Evolutionary conservation across 179 eudicot genomes (phyloP), one percentile per base, ranked within the genome.

Genomic region (Carnegiea gigantea): DNA sequence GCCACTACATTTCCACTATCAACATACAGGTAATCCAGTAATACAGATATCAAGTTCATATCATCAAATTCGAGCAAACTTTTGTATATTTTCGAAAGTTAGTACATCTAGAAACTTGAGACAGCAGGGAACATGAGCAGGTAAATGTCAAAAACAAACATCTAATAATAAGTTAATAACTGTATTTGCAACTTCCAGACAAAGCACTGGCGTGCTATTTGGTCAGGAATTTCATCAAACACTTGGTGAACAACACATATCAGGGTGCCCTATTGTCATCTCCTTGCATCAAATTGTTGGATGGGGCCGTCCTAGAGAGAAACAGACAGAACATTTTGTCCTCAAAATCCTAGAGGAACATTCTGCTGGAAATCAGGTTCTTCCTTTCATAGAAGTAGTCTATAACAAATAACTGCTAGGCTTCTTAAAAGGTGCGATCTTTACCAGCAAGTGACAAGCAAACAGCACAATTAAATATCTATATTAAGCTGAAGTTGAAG

Each of bases 1-100:
- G 76, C 59, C 26, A 84, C 38, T 73, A 83, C 43, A 65, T 80
- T 60, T 59, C 77, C 83, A 30, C 75, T 75, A 38, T 2, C 21
- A 15, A 54, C 13, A 54, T 0, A 54, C 21, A 54, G 6, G 60
- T 28, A 38, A 38, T 38, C 43, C 43, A 3, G 43, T 6, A 13
- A 57, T 57, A 53, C 2, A 57, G 20, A 57, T 57, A 18, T 57
- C 62, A 57, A 17, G 6, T 1, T 57, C 62, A 57, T 57, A 20
- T 57, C 8, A 57, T 57, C 20, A 57, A 17, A 17, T 3, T 57
- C 15, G 20, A 20, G 62, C 62, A 57, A 57, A 23, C 62, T 57
- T 18, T 57, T 13, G 44, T 0, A 7, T 9, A 40, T 5, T 40
- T 6, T 40, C 9, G 8, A 40, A 40, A 7, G 44, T 6, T 2